Evolutionary conservation across 805 yeast genomes (phyloP).

Genomic region (Candida hispaniensis): DNA sequence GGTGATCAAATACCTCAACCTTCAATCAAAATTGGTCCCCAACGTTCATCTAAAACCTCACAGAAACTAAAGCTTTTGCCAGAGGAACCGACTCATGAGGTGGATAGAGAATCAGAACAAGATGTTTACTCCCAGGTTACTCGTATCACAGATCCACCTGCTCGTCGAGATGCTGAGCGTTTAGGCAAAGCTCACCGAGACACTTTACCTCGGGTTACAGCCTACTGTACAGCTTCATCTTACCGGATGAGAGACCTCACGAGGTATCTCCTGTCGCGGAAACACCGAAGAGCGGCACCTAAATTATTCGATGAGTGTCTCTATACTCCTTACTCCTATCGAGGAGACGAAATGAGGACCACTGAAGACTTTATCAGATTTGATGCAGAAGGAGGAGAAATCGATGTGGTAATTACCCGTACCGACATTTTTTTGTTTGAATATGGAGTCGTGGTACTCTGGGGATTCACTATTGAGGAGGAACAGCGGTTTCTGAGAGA

Average conservation of each 20-base stretch:
- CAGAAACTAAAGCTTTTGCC: constrained; percentile 87
- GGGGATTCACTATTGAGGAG: constrained; percentile 87
- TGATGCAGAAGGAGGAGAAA: constrained; percentile 93
- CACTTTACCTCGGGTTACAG: constrained; percentile 84
- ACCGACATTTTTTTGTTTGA: constrained; percentile 84
- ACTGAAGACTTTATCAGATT: constrained; percentile 40
- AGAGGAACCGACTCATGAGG: constrained; percentile 28
- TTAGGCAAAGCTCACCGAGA: constrained; percentile 78
- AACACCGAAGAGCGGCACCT: constrained; percentile 52
- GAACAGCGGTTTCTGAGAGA: constrained; percentile 74
- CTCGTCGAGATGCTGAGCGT: constrained; percentile 87
- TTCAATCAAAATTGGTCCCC: constrained; percentile 33
- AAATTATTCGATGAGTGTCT: constrained; percentile 89
- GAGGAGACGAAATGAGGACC: constrained; percentile 24
- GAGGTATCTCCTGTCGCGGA: constrained; percentile 75
- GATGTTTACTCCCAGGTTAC: constrained; percentile 77
- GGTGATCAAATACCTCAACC: constrained; percentile 5
- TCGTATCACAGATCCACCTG: constrained; percentile 75
- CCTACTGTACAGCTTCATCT: constrained; percentile 91
- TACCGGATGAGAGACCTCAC: constrained; percentile 80
- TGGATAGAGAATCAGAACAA: constrained; percentile 29
- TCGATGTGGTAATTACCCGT: constrained; percentile 57
- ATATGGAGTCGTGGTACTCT: constrained; percentile 92
- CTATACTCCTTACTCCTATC: constrained; percentile 70
- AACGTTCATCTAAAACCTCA: constrained; percentile 75